These are phyloP conservation scores for Camellia oleifera DNA, from an alignment of 179 eudicot genomes.

Conservation along the genomic window DNA sequence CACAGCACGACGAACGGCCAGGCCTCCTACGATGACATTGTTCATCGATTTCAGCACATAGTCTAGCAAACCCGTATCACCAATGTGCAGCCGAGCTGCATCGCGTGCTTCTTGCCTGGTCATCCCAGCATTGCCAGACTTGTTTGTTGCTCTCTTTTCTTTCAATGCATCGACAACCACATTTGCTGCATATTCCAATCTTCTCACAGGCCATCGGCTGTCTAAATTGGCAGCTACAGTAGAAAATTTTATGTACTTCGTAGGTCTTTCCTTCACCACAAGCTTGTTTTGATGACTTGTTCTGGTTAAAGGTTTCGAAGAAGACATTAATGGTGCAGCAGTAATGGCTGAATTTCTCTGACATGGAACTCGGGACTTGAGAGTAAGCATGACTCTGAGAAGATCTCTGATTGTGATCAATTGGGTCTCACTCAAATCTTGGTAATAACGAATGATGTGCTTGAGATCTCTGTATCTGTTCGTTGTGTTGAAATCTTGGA, in stretches of 20 bases:
- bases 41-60: conserved; percentile 78
- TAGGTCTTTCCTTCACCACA: conserved; percentile 29
- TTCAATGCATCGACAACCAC: conserved; percentile 70
- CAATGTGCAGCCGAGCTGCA: conserved; percentile 73
- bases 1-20: conserved; percentile 48
- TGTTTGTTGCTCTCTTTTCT: conserved; percentile 36
- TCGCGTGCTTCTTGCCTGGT: conserved; percentile 85
- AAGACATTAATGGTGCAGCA: background rate
- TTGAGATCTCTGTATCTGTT: conserved; percentile 25
- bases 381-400: conserved; percentile 58
- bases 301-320: conserved; percentile 16
- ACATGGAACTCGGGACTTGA: conserved; percentile 31
- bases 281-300: conserved; percentile 5
- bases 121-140: conserved; percentile 41
- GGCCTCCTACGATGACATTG: conserved; percentile 62
- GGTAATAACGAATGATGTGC: conserved; percentile 43
- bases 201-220: conserved; percentile 70
- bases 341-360: background rate
- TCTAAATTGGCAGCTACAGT: conserved; percentile 57
- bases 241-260: conserved; percentile 49
- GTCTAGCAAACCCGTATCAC: conserved; percentile 90
- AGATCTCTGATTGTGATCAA: conserved; percentile 64
- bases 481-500: conserved; percentile 22
- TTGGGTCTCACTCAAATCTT: conserved; percentile 49
- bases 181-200: conserved; percentile 66